These are phyloP conservation scores for Pyricularia pennisetigena DNA, from an alignment of 2,329 filamentous ascomycete genomes.

Conservation along the genomic window DNA sequence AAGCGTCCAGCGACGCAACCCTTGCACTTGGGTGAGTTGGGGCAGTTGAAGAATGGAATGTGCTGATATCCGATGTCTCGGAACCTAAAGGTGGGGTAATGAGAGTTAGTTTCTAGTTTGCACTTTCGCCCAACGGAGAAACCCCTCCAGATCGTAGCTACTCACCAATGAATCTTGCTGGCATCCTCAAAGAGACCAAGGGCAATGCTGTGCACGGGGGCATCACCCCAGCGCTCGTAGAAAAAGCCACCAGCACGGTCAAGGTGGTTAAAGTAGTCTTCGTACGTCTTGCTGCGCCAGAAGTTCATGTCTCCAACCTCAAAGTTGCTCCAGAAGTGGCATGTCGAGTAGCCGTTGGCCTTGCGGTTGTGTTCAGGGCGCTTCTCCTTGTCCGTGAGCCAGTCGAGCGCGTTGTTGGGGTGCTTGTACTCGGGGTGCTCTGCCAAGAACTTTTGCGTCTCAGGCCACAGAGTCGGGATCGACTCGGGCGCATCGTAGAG, in stretches of 20 bases:
- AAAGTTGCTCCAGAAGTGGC: slow-evolving; percentile 99
- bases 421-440: slow-evolving; percentile 75
- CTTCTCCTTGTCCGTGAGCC: slow-evolving; percentile 70
- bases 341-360: slow-evolving; percentile 92
- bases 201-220: slow-evolving; percentile 90
- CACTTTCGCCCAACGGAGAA: background rate
- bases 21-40: slow-evolving; percentile 87
- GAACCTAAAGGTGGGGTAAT: slow-evolving; percentile 58
- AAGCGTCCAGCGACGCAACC: slow-evolving; percentile 81
- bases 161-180: slow-evolving; percentile 85
- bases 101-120: too few relatives aligned
- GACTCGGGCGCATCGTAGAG: slow-evolving; percentile 87
- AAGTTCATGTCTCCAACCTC: slow-evolving; percentile 91
- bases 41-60: slow-evolving; percentile 97
- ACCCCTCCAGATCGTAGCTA: slow-evolving; percentile 8
- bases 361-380: slow-evolving; percentile 71
- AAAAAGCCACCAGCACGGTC: slow-evolving; percentile 95
- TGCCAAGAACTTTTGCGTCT: slow-evolving; percentile 82
- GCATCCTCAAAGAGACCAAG: slow-evolving; percentile 86
- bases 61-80: slow-evolving; percentile 98
- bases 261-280: slow-evolving; percentile 93
- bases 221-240: slow-evolving; percentile 97
- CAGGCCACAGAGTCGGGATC: slow-evolving; percentile 87
- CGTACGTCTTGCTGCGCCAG: slow-evolving; percentile 82
- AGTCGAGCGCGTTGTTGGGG: slow-evolving; percentile 75